phyloP scores from a whole-genome alignment of 257 asterid species.

The Nicotiana sylvestris region DNA sequence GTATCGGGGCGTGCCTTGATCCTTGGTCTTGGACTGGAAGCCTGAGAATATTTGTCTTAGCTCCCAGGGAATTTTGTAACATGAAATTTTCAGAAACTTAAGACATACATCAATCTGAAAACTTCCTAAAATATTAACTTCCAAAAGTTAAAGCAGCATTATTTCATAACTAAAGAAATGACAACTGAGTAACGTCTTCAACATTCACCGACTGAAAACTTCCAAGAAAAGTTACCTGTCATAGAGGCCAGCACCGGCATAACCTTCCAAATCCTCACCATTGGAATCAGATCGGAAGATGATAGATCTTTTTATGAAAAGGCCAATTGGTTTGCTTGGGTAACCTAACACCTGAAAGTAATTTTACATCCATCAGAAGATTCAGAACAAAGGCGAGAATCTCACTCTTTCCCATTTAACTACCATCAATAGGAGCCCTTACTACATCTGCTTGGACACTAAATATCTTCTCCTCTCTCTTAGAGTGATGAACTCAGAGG shows the following conservation, averaged over 20 bases:
- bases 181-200: background rate
- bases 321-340: constrained; percentile 98
- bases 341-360: constrained; percentile 79
- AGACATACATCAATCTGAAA: too few relatives aligned
- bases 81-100: too few relatives aligned
- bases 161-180: background rate
- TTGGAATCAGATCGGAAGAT: constrained; percentile 98
- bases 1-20: background rate
- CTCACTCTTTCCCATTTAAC: background rate
- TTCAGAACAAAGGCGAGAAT: background rate
- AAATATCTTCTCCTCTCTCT: background rate
- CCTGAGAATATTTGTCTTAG: too few relatives aligned
- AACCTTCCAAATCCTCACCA: constrained; percentile 98
- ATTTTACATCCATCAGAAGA: constrained; percentile 7
- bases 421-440: background rate
- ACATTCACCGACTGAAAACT: background rate
- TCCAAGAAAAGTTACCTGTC: constrained; percentile 58
- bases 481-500: background rate
- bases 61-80: too few relatives aligned
- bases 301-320: constrained; percentile 68
- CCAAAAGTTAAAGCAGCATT: background rate
- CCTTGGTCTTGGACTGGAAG: background rate
- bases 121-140: background rate
- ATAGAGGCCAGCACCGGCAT: constrained; percentile 98
- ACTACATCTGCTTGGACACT: background rate